Evolutionary conservation across 352 stramenopile species (phyloP).

Genomic region (Heterotrichella gracilis): DNA sequence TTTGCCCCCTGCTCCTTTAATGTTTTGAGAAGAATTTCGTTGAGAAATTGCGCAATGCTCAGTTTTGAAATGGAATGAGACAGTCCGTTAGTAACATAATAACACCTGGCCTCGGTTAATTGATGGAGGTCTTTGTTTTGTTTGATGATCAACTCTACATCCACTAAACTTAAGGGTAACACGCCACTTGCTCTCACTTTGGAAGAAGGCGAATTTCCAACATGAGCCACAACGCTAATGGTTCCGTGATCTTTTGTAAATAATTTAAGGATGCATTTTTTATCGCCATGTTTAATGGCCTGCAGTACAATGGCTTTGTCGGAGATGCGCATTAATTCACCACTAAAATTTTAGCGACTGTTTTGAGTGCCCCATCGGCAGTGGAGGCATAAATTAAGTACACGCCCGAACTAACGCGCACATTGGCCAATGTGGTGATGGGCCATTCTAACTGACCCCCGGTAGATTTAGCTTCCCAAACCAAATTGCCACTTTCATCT

Average conservation of each 20-base stretch:
- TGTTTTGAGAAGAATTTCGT: background rate
- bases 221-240: background rate
- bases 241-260: background rate
- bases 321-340: background rate
- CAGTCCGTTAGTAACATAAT: background rate
- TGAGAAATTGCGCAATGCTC: background rate
- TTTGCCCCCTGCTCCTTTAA: background rate
- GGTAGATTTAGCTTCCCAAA: background rate
- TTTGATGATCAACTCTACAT: background rate
- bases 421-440: background rate
- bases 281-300: background rate
- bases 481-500: background rate
- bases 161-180: background rate
- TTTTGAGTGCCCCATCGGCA: background rate
- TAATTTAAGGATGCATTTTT: constrained; percentile 3
- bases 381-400: background rate
- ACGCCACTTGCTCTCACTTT: background rate
- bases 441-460: background rate
- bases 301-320: background rate
- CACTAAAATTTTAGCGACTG: background rate
- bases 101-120: background rate
- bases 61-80: background rate
- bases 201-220: background rate
- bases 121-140: background rate
- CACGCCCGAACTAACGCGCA: background rate